Conservation (phyloP, 768 basidiomycete species). For the Tephrocybe rancida region DNA sequence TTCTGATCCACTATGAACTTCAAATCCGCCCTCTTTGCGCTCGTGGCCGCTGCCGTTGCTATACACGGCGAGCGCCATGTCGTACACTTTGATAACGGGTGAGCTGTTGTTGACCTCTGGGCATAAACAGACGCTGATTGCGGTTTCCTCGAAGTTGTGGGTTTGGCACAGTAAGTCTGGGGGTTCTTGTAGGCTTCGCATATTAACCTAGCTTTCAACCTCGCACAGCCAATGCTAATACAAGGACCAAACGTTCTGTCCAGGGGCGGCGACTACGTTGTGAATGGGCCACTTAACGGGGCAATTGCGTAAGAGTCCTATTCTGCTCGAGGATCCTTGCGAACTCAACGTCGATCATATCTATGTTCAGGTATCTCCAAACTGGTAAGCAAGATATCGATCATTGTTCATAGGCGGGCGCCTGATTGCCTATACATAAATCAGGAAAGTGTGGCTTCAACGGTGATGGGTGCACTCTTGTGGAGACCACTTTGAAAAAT, state of each 20-base stretch:
- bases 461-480: constrained; percentile 38
- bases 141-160: constrained; percentile 28
- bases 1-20: constrained; percentile 11
- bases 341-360: background rate
- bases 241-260: constrained; percentile 31
- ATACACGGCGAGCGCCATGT: constrained; percentile 35
- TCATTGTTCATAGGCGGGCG: background rate
- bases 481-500: constrained; percentile 40
- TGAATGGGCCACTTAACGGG: constrained; percentile 26
- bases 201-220: background rate
- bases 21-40: constrained; percentile 16
- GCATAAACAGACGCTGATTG: background rate
- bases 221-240: constrained; percentile 30
- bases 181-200: background rate
- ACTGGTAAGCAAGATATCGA: constrained; percentile 18
- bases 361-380: constrained; percentile 27
- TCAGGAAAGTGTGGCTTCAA: constrained; percentile 37
- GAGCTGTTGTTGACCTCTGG: background rate
- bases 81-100: constrained; percentile 38
- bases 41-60: constrained; percentile 17
- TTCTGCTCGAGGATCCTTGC: background rate
- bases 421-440: background rate
- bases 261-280: constrained; percentile 27
- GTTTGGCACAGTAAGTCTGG: constrained; percentile 34
- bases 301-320: constrained; percentile 36